Evolutionary conservation across 2,329 filamentous ascomycete genomes (phyloP), one percentile per base, ranked within the genome.

Genomic region (Xylariaceae sp.): DNA sequence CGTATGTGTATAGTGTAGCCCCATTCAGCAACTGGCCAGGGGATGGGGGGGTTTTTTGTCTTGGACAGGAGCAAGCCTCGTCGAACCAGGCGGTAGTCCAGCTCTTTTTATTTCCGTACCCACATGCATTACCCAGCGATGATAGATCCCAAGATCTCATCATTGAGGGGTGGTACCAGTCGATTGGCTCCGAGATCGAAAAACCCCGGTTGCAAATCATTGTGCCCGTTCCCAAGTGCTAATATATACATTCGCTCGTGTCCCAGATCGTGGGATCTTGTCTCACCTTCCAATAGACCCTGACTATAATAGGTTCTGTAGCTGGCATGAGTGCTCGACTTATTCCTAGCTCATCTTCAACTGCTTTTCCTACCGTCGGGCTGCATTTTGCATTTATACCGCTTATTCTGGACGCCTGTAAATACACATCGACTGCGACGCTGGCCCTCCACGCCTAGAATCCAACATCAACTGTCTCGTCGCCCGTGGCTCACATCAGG

Each of bases 131-230:
- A 51, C 57, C 59, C 62, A 61, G 50, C 50, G 37, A 57, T 51
- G 45, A 58, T 49, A 59, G 51, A 53, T 57, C 53, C 57, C 56
- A 57, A 62, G 65, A 67, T 67, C 64, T 58, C 49, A 60, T 47
- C 50, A 43, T 51, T 56, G 60, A 57, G 60, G 60, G 59, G 60
- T 59, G 53, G 60, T 58, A 58, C 65, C 64, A 64, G 57, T 63
- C 62, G 61, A 64, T 62, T 63, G 63, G 63, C 61, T 63, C 61
- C 51, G 56, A 64, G 64, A 66, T 66, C 61, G 32, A 51, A n/a
- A n/a, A n/a, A 65, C 63, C 64, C 65, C 59, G 60, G 64, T 53
- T 49, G 55, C 57, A 58, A 51, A 60, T 60, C 57, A 60, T 54
- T 26, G 53, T 58, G 49, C 47, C 50, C 55, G 51, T 47, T 49